Conservation (phyloP, 768 basidiomycete species). For the Panellus pusillus region DNA sequence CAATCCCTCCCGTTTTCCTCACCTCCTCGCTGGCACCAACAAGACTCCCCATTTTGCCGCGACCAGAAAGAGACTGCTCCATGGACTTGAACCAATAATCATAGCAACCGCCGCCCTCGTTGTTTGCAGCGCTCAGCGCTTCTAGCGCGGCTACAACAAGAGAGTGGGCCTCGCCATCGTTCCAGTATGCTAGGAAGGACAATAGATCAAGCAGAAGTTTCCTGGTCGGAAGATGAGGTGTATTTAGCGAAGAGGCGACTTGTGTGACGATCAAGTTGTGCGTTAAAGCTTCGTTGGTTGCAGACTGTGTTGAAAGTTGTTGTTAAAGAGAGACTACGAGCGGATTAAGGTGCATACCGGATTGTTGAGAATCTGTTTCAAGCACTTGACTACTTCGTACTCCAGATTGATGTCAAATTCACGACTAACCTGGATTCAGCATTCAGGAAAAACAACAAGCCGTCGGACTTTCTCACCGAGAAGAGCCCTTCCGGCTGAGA, state of each 20-base stretch:
- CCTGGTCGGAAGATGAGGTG: slow-evolving; percentile 76
- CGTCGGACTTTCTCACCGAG: slow-evolving; percentile 46
- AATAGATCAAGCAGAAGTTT: slow-evolving; percentile 80
- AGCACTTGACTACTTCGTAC: slow-evolving; percentile 85
- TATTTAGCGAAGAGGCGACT: slow-evolving; percentile 80
- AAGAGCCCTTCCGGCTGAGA: slow-evolving; percentile 66
- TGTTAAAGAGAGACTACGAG: slow-evolving; percentile 2
- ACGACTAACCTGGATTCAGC: slow-evolving; percentile 37
- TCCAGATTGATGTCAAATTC: slow-evolving; percentile 73
- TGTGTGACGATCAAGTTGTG: slow-evolving; percentile 75
- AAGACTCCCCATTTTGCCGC: slow-evolving; percentile 92
- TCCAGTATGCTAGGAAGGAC: slow-evolving; percentile 67
- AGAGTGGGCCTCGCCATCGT: slow-evolving; percentile 56
- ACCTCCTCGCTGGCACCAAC: slow-evolving; percentile 96
- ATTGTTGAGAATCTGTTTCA: slow-evolving; percentile 79
- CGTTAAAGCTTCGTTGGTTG: slow-evolving; percentile 69
- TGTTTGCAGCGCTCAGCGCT: slow-evolving; percentile 67
- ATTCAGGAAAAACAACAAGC: not conserved
- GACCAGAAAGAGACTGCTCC: slow-evolving; percentile 71
- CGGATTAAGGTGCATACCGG: slow-evolving; percentile 38
- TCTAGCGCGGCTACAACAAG: slow-evolving; percentile 78
- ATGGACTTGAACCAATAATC: slow-evolving; percentile 89
- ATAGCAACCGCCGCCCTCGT: slow-evolving; percentile 62
- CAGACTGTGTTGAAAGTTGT: slow-evolving; percentile 42
- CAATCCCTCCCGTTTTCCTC: slow-evolving; percentile 61